A percentile compares a stretch with the other conserved stretches of the same genome.
Conservation (phyloP, 192 early-diverging fungal genomes). For the Allomyces macrogynus region DNA sequence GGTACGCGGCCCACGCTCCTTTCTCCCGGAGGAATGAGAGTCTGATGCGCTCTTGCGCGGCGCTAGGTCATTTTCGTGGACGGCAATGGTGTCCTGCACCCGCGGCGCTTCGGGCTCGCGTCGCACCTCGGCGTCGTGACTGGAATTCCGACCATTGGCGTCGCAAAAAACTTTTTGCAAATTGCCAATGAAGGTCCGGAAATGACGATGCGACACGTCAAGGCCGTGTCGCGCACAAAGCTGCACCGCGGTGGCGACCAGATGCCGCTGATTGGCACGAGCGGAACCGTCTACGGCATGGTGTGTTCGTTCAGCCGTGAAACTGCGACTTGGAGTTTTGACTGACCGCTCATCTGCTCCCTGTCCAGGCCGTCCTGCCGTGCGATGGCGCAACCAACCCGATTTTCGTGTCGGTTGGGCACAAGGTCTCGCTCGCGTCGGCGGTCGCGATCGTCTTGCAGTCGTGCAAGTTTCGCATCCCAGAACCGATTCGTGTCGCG, state of each 20-base stretch:
- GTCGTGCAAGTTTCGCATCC: slow-evolving; percentile 47
- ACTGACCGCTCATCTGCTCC: too few species aligned
- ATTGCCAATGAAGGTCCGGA: slow-evolving; percentile 33
- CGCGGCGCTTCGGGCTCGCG: slow-evolving; percentile 69
- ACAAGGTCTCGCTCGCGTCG: slow-evolving; percentile 45
- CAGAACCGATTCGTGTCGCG: slow-evolving; percentile 76
- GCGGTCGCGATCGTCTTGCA: slow-evolving; percentile 43
- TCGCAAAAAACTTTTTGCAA: slow-evolving; percentile 75
- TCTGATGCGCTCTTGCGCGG: slow-evolving; percentile 1
- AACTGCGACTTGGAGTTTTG: too few species aligned
- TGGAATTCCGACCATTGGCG: slow-evolving; percentile 55
- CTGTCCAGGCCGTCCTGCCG: too few species aligned
- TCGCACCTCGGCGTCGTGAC: slow-evolving; percentile 56
- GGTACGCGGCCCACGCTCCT: slow-evolving; percentile 8
- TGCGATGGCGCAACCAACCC: slow-evolving; percentile 37
- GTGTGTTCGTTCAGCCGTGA: not conserved
- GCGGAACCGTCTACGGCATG: slow-evolving; percentile 26
- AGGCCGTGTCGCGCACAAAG: slow-evolving; percentile 15
- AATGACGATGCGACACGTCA: slow-evolving; percentile 29
- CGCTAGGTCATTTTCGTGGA: slow-evolving; percentile 47
- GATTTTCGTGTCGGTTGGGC: slow-evolving; percentile 72
- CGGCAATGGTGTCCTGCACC: slow-evolving; percentile 75
- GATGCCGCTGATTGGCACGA: slow-evolving; percentile 18
- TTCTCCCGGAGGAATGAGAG: too few species aligned
- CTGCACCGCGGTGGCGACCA: slow-evolving; percentile 17